Evolutionary conservation across 2,329 filamentous ascomycete species (phyloP), one percentile per base, ranked within the genome.

Genomic region (Capronia americana): DNA sequence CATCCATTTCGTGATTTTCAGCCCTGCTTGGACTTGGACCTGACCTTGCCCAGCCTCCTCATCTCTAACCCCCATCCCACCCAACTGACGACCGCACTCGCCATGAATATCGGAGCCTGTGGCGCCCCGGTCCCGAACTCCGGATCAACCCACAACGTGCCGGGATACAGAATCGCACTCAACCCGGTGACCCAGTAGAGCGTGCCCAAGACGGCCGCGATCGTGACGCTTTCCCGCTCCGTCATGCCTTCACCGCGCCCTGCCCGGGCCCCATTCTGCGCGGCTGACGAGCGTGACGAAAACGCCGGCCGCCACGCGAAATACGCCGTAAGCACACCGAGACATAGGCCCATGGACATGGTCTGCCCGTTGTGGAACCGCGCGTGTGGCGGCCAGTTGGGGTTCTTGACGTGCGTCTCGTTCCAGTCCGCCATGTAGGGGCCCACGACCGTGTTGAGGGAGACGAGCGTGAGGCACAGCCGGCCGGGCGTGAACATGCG

Each of bases 321-420:
- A 32, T 69, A 69, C 4, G 57, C 54, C 3, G 65, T 68, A n/a
- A 64, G 23, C 34, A 61, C 2, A 11, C 68, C 68, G 23, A 65
- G 51, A 50, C 50, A 61, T 26, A 65, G n/a, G 41, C 63, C 63
- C 57, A 65, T 56, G 1, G 77, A 77, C 82, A 85, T 84, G 10
- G 82, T 85, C 71, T 85, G 83, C 3, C 81, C 82, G 69, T 84
- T 84, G 75, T 85, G 82, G 75, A 84, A 85, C 63, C 79, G 78
- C 6, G 82, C 83, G 72, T 85, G 82, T 0, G 81, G 81, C 2
- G 81, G 79, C 83, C 83, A 85, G 61, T 72, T 71, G 0, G 82
- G 81, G 69, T 85, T 84, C 61, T 75, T 74, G 66, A 84, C 75
- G 74, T 84, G 82, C 2, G 81, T 83, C 60, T 80, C 74, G 69